These are phyloP conservation scores for Rhododendron mucronatum DNA, from an alignment of 148 eudicot genomes.

Conservation along the genomic window DNA sequence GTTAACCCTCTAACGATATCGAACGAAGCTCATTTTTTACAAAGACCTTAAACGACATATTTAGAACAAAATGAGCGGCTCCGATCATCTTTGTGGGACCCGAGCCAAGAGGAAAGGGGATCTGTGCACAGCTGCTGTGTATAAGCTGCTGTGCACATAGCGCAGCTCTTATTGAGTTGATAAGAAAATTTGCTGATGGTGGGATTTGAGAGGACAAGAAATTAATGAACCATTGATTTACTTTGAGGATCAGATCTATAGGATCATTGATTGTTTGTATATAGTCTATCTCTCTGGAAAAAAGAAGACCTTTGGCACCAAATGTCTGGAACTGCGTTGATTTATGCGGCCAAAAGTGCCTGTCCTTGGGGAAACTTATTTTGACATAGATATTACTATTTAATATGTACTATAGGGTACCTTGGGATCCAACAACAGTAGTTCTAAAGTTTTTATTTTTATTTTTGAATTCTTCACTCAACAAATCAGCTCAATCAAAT, in stretches of 20 bases:
- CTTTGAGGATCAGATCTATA: not conserved
- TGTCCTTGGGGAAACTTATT: not conserved
- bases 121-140: too few species aligned
- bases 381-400: not conserved
- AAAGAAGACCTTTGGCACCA: not conserved
- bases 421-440: not conserved
- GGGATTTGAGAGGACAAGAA: not conserved
- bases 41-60: too few species aligned
- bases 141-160: too few species aligned
- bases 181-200: not conserved
- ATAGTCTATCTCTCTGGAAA: not conserved
- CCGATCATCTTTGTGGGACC: too few species aligned
- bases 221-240: not conserved
- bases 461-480: too few species aligned
- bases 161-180: not conserved
- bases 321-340: not conserved
- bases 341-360: not conserved
- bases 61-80: too few species aligned
- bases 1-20: too few species aligned
- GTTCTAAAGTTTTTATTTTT: too few species aligned
- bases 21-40: too few species aligned
- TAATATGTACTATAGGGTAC: not conserved
- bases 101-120: too few species aligned
- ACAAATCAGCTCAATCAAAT: too few species aligned
- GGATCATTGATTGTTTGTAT: not conserved